These are phyloP conservation scores for Yamadazyma spencermartinsiae DNA, from an alignment of 1,139 yeast genomes.

Conservation along the genomic window DNA sequence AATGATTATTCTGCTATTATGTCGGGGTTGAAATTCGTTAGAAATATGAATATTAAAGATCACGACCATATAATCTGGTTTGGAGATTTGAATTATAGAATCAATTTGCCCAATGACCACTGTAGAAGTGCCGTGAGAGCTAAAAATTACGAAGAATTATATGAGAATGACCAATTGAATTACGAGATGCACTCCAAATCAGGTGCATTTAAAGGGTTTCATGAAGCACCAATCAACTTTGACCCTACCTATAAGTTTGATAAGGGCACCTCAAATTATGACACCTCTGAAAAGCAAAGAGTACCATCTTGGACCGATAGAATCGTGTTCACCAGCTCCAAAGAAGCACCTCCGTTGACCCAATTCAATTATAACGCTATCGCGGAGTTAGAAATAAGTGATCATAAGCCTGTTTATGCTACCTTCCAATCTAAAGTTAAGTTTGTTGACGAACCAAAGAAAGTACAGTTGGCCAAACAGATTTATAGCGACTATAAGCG, in stretches of 20 bases:
- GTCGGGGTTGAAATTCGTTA: constrained; percentile 73
- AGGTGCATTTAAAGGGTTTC: constrained; percentile 84
- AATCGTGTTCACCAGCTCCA: constrained; percentile 51
- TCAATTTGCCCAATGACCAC: constrained; percentile 71
- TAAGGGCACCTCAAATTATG: constrained; percentile 80
- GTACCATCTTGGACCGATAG: constrained; percentile 98
- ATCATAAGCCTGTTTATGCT: constrained; percentile 90
- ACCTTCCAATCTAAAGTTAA: constrained; percentile 65
- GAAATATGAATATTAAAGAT: constrained; percentile 68
- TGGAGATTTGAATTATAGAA: constrained; percentile 93
- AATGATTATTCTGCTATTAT: constrained; percentile 83
- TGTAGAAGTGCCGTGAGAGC: constrained; percentile 59
- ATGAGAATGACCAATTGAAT: constrained; percentile 78
- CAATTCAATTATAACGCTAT: constrained; percentile 64
- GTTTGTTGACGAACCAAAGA: constrained; percentile 52
- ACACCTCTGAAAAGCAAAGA: constrained; percentile 87
- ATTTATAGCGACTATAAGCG: constrained; percentile 34
- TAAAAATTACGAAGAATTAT: constrained; percentile 51
- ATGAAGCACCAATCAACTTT: constrained; percentile 76
- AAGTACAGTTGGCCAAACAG: constrained; percentile 28
- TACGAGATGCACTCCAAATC: constrained; percentile 64
- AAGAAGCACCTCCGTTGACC: constrained; percentile 48
- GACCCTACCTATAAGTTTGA: constrained; percentile 94
- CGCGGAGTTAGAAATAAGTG: constrained; percentile 64
- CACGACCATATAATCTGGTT: constrained; percentile 91